Percentiles rank a stretch among this genome's conserved stretches.
Conservation (phyloP, 345 rosid genomes). For the Rubroshorea leprosula region DNA sequence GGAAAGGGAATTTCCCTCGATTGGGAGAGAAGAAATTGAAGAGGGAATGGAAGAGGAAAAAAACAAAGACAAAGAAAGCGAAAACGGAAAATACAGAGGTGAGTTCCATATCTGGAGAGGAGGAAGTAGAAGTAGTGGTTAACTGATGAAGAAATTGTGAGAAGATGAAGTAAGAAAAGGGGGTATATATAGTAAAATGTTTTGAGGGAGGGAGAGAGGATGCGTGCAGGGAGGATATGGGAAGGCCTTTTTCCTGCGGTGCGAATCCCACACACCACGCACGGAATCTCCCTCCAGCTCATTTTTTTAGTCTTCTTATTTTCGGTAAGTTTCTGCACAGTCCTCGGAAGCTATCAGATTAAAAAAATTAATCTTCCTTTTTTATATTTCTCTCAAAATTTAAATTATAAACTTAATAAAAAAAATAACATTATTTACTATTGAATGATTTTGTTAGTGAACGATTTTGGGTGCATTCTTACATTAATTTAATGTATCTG, state of each 20-base stretch:
- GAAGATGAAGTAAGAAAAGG: slow-evolving; percentile 8
- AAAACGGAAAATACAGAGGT: slow-evolving; percentile 11
- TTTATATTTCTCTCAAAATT: too few relatives aligned
- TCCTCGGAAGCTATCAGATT: too few relatives aligned
- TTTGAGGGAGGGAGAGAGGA: neutral
- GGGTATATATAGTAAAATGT: slow-evolving; percentile 32
- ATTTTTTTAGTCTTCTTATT: too few relatives aligned
- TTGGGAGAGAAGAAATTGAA: slow-evolving; percentile 20
- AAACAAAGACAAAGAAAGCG: slow-evolving; percentile 24
- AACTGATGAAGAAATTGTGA: slow-evolving; percentile 13
- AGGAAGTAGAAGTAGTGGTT: slow-evolving; percentile 3
- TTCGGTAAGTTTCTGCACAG: too few relatives aligned
- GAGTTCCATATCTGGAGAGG: slow-evolving; percentile 27
- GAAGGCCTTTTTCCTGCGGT: slow-evolving; percentile 33
- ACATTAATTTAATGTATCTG: too few relatives aligned
- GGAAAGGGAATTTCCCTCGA: slow-evolving; percentile 48
- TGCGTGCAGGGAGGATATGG: too few relatives aligned
- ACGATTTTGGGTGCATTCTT: too few relatives aligned
- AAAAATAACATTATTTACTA: too few relatives aligned
- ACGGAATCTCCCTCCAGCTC: slow-evolving; percentile 48
- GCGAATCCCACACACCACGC: slow-evolving; percentile 47
- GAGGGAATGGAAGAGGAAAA: slow-evolving; percentile 26
- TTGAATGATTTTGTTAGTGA: too few relatives aligned
- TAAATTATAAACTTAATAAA: too few relatives aligned
- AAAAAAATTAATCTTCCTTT: too few relatives aligned